Conservation (phyloP, 2,329 filamentous ascomycete species). For the Scopulariopsis brevicaulis region DNA sequence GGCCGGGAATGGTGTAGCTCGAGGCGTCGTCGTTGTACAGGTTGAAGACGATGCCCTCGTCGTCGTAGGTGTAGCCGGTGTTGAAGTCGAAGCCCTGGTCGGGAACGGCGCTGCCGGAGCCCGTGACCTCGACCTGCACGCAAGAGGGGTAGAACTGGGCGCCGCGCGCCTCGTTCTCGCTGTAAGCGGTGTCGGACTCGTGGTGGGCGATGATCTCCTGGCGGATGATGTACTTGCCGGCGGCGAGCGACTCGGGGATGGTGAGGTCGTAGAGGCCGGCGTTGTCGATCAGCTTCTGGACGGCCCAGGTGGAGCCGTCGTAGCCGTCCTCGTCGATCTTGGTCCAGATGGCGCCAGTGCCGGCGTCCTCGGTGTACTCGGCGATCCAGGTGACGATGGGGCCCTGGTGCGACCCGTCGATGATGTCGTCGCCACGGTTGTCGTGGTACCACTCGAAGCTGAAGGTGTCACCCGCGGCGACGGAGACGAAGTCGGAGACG, state of each 20-base stretch:
- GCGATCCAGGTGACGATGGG: conserved; percentile 43
- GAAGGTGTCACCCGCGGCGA: conserved; percentile 34
- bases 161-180: conserved; percentile 22
- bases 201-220: conserved; percentile 45
- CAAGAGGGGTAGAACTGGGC: conserved; percentile 46
- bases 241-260: conserved; percentile 29
- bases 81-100: conserved; percentile 31
- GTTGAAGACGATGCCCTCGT: conserved; percentile 47
- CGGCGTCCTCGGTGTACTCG: conserved; percentile 24
- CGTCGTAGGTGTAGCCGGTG: conserved; percentile 42
- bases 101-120: conserved; percentile 26
- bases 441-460: conserved; percentile 40
- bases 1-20: conserved; percentile 22
- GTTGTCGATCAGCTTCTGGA: conserved; percentile 32
- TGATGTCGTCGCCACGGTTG: conserved; percentile 36
- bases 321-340: conserved; percentile 25
- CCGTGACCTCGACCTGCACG: conserved; percentile 48
- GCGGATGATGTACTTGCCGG: conserved; percentile 41
- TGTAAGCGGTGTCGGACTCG: conserved; percentile 23
- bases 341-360: conserved; percentile 38
- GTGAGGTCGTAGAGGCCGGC: conserved; percentile 35
- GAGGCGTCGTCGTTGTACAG: conserved; percentile 31
- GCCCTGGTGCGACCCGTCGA: conserved; percentile 38
- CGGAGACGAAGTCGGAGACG: conserved; percentile 24
- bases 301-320: conserved; percentile 28